Conservation (phyloP, 805 yeast species). For the Blastobotrys mokoenaii region DNA sequence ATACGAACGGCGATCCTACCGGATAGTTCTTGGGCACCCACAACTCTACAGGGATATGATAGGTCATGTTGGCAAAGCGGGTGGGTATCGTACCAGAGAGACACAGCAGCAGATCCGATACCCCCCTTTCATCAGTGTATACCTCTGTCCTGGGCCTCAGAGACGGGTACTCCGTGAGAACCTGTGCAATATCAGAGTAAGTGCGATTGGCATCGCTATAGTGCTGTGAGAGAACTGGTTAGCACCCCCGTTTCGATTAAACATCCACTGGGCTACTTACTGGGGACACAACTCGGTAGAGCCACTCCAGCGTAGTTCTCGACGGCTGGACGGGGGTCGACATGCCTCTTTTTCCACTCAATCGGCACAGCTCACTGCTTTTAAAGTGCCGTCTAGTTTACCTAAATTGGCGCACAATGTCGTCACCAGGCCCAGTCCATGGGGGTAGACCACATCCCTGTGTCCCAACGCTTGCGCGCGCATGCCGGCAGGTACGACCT, state of each 20-base stretch:
- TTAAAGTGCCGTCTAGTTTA: too few species aligned
- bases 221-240: constrained; percentile 16
- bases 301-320: constrained; percentile 41
- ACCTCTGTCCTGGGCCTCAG: constrained; percentile 65
- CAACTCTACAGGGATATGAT: constrained; percentile 52
- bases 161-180: constrained; percentile 42
- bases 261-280: constrained; percentile 20
- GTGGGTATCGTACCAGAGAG: constrained; percentile 50
- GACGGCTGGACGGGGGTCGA: background rate
- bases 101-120: constrained; percentile 49
- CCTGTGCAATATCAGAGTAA: constrained; percentile 54
- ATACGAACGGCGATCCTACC: constrained; percentile 53
- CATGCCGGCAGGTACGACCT: too few species aligned
- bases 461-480: too few species aligned
- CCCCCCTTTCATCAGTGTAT: constrained; percentile 50
- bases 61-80: constrained; percentile 22
- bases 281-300: constrained; percentile 46
- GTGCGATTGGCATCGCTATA: constrained; percentile 50
- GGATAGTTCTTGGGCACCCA: constrained; percentile 80
- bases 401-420: too few species aligned
- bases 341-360: background rate
- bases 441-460: too few species aligned
- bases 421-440: too few species aligned
- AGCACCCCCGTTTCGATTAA: background rate
- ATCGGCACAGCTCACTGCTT: too few species aligned